These are phyloP conservation scores for Epichloe typhina DNA, from an alignment of 2,329 filamentous ascomycete genomes.

Conservation along the genomic window DNA sequence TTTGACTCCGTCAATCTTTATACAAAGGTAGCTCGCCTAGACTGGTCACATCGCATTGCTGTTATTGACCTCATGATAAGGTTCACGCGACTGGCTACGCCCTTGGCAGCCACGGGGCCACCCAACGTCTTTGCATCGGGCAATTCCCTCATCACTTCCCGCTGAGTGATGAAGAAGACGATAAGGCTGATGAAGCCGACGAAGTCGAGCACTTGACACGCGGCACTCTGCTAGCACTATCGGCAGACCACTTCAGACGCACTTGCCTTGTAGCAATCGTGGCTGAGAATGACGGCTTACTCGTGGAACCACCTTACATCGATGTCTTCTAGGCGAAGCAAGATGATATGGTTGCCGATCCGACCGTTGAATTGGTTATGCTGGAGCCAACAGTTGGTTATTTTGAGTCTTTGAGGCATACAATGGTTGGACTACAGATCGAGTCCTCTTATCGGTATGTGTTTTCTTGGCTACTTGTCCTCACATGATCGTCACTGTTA, in stretches of 20 bases:
- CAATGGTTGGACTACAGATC: constrained; percentile 57
- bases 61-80: constrained; percentile 23
- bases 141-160: constrained; percentile 59
- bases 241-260: constrained; percentile 47
- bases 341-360: constrained; percentile 52
- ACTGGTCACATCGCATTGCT: background rate
- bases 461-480: constrained; percentile 9
- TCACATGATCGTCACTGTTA: background rate
- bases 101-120: constrained; percentile 48
- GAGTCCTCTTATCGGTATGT: constrained; percentile 39
- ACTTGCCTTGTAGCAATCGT: constrained; percentile 60
- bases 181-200: constrained; percentile 26
- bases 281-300: constrained; percentile 51
- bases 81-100: constrained; percentile 54
- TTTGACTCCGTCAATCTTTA: constrained; percentile 52
- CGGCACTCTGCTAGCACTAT: constrained; percentile 40
- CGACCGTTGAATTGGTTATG: constrained; percentile 60
- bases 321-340: constrained; percentile 59
- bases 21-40: constrained; percentile 42
- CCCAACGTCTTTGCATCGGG: constrained; percentile 31
- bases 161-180: too few species aligned
- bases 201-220: constrained; percentile 45
- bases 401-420: constrained; percentile 64
- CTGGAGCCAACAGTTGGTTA: constrained; percentile 62
- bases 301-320: constrained; percentile 25